Evolutionary conservation across 2,329 filamentous ascomycete genomes (phyloP), one percentile per base, ranked within the genome.

Genomic region (Pseudogymnoascus sp.): DNA sequence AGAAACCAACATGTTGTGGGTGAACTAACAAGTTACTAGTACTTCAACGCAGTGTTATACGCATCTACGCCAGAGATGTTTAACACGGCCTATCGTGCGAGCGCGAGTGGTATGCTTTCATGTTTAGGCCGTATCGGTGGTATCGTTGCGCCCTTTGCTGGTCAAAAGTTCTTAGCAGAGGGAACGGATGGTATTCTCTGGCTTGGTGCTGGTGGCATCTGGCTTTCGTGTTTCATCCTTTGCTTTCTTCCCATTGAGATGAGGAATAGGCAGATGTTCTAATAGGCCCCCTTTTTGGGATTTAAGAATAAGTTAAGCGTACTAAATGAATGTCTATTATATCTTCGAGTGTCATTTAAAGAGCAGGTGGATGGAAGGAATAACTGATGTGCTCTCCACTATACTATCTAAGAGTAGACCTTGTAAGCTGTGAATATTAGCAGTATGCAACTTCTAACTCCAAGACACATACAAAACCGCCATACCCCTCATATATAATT

Each of bases 1-100:
- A 37, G 33, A 60, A n/a, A 31, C 35, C 13, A 56, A 60, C 23
- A 23, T 17, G 10, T 15, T 37, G 21, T 31, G 4, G 15, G 19
- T 37, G 26, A 60, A 29, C 35, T 31, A 10, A 40, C 37, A 40
- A 40, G 37, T 40, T 40, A 40, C 37, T 40, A 40, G 37, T 40
- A 40, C n/a, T 70, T 69, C 59, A 70, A 70, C 33, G 67, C 68
- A 3, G 64, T 70, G 5, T 33, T 70, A 2, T 70, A 70, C 38
- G 67, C 65, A 2, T 69, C 65, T 64, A 67, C 68, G 10, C 67
- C 68, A 1, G 67, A 69, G 62, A 64, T 64, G 4, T 70, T 69
- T 40, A 40, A 40, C n/a, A 40, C 37, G 15, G 37, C 37, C 37
- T 17, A 60, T 35, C 59, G 59, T 23, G 59, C 59, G 26, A 60